Evolutionary conservation across 1,284 basidiomycete genomes (phyloP), one percentile per base, ranked within the genome.

Genomic region (Ceratobasidium sp.): DNA sequence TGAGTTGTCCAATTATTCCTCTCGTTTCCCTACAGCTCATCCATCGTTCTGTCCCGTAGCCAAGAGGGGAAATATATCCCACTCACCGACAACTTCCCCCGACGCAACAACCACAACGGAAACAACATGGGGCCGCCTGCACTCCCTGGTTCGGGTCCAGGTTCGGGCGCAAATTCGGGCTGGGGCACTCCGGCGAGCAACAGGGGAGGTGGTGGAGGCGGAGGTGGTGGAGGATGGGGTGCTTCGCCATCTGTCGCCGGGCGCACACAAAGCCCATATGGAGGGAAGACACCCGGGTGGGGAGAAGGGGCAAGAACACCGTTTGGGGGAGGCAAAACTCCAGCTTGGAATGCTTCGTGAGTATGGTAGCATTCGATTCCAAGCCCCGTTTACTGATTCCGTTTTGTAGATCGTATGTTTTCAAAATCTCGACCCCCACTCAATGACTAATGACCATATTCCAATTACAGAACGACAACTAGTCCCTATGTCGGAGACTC

Each of bases 191-290:
- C 74, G 29, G 76, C 65, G 31, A 74, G 75, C 63, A 41, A 68
- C n/a, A 69, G 73, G 14, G 63, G 59, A 37, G 74, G 76, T 11
- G 61, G 69, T 63, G 77, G 77, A 39, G 72, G 43, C n/a, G 76
- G 65, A 54, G 69, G 41, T 8, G 65, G 65, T 11, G 74, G 54
- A 51, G 53, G 59, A 73, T 75, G 75, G 62, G 71, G 59, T 39
- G 71, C 31, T 29, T 65, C 31, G 16, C n/a, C 63, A 34, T 39
- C 74, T 48, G 11, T 72, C 9, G 41, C 39, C 9, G 83, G 89
- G 22, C 87, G 88, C 73, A 94, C 92, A 7, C 91, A 92, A 0
- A 93, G 92, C 79, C 90, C 91, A 5, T 89, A 89, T 78, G 85
- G 85, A 51, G 84, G 84, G 14, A 83, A 84, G 69, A 89, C 89